Percentiles rank a stretch among this genome's conserved stretches.
Conservation (phyloP, 306 rosid genomes). For the Gastrolobium bilobum region DNA sequence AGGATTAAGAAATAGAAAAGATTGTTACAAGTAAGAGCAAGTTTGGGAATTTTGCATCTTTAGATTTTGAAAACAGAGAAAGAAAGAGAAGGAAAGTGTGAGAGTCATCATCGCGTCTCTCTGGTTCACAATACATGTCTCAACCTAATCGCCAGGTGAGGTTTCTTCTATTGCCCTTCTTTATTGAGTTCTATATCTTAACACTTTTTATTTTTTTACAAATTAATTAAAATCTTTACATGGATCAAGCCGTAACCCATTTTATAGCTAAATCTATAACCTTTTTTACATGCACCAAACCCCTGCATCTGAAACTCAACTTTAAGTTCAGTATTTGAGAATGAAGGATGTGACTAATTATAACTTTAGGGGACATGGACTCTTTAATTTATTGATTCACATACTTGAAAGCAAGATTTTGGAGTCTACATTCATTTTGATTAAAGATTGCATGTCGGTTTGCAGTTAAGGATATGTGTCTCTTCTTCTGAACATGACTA, state of each 20-base stretch:
- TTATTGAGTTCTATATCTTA: neutral
- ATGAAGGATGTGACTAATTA: neutral
- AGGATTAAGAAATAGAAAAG: no score
- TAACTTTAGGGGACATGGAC: neutral
- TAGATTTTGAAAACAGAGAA: neutral
- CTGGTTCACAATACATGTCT: slow-evolving; percentile 19
- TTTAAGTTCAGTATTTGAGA: neutral
- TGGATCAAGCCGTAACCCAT: neutral
- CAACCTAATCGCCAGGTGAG: slow-evolving; percentile 20
- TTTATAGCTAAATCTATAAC: neutral
- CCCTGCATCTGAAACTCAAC: neutral
- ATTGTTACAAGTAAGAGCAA: neutral
- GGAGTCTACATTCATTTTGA: neutral
- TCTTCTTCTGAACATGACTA: neutral
- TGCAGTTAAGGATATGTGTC: neutral
- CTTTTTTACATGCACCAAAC: neutral
- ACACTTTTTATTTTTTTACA: neutral
- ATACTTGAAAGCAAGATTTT: neutral
- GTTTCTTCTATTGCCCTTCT: neutral
- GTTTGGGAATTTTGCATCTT: neutral
- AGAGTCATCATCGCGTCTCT: slow-evolving; percentile 6
- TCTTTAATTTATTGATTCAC: neutral
- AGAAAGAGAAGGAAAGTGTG: neutral
- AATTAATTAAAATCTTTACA: slow-evolving; percentile 13
- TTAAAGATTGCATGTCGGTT: neutral